Base-by-base conservation (phyloP, 2,329 filamentous ascomycete species). In the Fusarium sterilihyphosum region DNA sequence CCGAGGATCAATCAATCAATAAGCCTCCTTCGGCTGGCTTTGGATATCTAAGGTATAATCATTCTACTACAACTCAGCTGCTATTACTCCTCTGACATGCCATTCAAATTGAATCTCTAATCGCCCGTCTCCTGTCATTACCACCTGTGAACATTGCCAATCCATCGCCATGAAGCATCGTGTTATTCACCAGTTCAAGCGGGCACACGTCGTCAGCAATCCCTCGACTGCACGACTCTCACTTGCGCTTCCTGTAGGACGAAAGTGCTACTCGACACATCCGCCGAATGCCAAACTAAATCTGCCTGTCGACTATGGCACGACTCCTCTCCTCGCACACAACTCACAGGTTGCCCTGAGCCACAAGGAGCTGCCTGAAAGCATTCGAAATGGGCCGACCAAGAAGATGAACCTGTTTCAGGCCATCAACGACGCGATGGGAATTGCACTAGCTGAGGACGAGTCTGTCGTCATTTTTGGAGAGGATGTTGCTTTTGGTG, bases 401-500 rank as follows among this genome's bases (percentile, higher is more conserved):
- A 94, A 94, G 81, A 93, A 94, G 75, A 93, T 97, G 88, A 98
- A 98, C 84, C 89, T 98, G 43, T 98, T 96, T 85, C 94, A 97
- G 82, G 92, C 96, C 58, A 91, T 99, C 86, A 98, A 98, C 81
- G 92, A 96, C 74, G 95, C 96, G 17, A 88, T 99, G 29, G 90
- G 93, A 29, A 93, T 92, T 67, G 94, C 96, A 31, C 88, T 99
- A 35, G 90, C 92, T 22, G 90, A 92, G 41, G 95, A 98, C 78
- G 94, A 97, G 73, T 91, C 92, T 24, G 94, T 98, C 29, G 86
- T 98, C 65, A 88, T 99, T 16, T 99, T 99, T 79, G 96, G 96
- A 47, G 96, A 99, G 83, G 96, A 99, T 81, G 95, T 99, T 13
- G 94, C 96, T 20, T 99, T 99, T 74, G 96, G 96, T 47, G 96